Evolutionary conservation across 805 yeast genomes (phyloP).

Genomic region (Saccharomyces paradoxus): DNA sequence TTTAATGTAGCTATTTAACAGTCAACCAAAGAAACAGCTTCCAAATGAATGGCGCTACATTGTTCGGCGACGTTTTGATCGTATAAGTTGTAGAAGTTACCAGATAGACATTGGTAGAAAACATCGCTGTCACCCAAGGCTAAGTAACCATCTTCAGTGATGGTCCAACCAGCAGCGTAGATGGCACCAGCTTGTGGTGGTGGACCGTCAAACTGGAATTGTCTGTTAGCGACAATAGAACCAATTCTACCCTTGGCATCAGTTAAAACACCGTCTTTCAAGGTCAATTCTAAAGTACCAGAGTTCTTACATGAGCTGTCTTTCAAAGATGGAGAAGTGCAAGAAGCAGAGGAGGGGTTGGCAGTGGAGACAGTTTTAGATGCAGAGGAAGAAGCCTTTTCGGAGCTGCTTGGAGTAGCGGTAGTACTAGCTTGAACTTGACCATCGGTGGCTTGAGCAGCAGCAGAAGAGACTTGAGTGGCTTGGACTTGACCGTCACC

Average conservation of each 20-base stretch:
- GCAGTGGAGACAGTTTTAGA: too few relatives aligned
- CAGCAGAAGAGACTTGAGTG: constrained; percentile 9
- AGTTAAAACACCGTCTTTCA: constrained; percentile 40
- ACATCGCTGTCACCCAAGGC: constrained; percentile 49
- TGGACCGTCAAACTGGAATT: constrained; percentile 68
- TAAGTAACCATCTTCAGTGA: constrained; percentile 43
- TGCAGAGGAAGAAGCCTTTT: constrained; percentile 13
- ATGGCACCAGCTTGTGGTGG: constrained; percentile 64
- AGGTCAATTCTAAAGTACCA: constrained; percentile 42
- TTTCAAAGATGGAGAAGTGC: constrained; percentile 12
- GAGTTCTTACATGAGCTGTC: constrained; percentile 32
- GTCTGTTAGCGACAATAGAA: constrained; percentile 62
- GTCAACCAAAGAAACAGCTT: constrained; percentile 40
- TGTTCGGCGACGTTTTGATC: constrained; percentile 46
- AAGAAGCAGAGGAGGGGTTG: constrained; percentile 18
- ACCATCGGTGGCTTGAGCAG: constrained; percentile 40
- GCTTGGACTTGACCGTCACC: constrained; percentile 48
- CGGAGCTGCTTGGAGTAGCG: constrained; percentile 17
- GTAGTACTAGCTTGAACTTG: constrained; percentile 37
- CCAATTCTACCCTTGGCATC: constrained; percentile 56
- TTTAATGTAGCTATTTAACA: constrained; percentile 14
- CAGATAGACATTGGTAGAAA: constrained; percentile 61
- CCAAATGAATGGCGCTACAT: constrained; percentile 48
- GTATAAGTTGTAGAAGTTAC: constrained; percentile 61
- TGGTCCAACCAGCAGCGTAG: constrained; percentile 53